These are phyloP conservation scores for Neurospora intermedia DNA, from an alignment of 495 filamentous ascomycete species.

Conservation along the genomic window DNA sequence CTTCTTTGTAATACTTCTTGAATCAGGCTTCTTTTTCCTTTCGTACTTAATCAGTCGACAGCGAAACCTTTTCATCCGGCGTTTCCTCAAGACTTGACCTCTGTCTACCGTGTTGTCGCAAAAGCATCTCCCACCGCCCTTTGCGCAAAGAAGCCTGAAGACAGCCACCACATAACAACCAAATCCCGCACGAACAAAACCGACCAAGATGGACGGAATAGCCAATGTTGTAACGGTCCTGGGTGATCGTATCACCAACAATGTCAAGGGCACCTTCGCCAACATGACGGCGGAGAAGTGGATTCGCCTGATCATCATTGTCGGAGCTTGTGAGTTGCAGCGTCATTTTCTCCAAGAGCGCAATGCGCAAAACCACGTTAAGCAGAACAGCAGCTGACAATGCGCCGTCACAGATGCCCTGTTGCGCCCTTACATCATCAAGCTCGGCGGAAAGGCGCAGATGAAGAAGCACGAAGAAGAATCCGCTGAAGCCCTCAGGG, in stretches of 20 bases:
- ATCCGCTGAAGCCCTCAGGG: slow-evolving; percentile 21
- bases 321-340: slow-evolving; percentile 29
- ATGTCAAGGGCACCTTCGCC: slow-evolving; percentile 43
- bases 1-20: background rate
- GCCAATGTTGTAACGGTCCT: slow-evolving; percentile 20
- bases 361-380: background rate
- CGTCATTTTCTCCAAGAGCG: background rate
- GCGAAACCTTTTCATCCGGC: background rate
- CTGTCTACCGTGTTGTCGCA: background rate
- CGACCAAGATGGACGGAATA: slow-evolving; percentile 24
- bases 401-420: slow-evolving; percentile 40
- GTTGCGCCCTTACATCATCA: slow-evolving; percentile 54
- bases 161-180: background rate
- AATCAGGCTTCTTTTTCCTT: background rate
- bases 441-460: slow-evolving; percentile 33
- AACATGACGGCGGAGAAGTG: slow-evolving; percentile 44
- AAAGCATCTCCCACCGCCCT: background rate
- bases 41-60: background rate
- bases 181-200: background rate
- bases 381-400: background rate
- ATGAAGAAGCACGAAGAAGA: slow-evolving; percentile 36
- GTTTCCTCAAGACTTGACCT: background rate
- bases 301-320: slow-evolving; percentile 51
- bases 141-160: background rate
- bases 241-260: slow-evolving; percentile 39